Percentiles rank a stretch among this genome's conserved stretches.
Evolutionary conservation across 1,284 basidiomycete species (phyloP).

Genomic region (Fomitopsis palustris): DNA sequence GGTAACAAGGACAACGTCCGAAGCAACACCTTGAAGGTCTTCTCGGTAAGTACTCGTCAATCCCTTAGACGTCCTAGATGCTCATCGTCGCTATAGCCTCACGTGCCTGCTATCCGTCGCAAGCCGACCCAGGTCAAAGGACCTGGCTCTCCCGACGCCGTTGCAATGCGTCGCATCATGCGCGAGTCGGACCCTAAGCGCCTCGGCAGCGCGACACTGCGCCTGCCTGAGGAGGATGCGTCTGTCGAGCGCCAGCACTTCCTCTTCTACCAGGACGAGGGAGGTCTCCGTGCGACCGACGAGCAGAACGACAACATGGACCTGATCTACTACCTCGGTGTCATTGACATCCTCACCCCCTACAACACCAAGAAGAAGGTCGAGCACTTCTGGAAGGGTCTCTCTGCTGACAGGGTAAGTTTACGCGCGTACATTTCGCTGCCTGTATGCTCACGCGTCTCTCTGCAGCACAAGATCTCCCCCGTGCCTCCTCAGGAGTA

Average conservation of each 20-base stretch:
- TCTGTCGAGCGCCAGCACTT: conserved; percentile 77
- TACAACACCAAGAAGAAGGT: conserved; percentile 78
- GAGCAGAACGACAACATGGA: conserved; percentile 74
- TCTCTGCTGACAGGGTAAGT: conserved; percentile 83
- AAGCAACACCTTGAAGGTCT: conserved; percentile 87
- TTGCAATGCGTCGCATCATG: conserved; percentile 83
- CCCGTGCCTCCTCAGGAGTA: conserved; percentile 87
- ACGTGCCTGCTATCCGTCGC: conserved; percentile 52
- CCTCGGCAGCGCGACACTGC: conserved; percentile 55
- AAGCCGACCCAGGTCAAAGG: conserved; percentile 56
- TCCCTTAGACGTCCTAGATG: background rate
- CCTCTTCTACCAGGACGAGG: conserved; percentile 96
- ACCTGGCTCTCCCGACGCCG: conserved; percentile 64
- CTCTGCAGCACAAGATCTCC: conserved; percentile 83
- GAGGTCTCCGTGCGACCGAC: conserved; percentile 88
- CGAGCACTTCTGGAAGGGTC: conserved; percentile 92
- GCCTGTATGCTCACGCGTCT: conserved; percentile 4
- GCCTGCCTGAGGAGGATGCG: conserved; percentile 67
- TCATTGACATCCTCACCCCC: conserved; percentile 94
- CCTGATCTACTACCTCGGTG: conserved; percentile 90
- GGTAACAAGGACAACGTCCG: conserved; percentile 92
- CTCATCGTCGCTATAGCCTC: conserved; percentile 45
- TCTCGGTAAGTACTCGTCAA: conserved; percentile 63
- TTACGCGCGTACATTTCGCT: conserved; percentile 6
- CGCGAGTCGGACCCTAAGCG: conserved; percentile 80